Conservation (phyloP, 2,329 filamentous ascomycete species). For the Lachnellula willkommii region DNA sequence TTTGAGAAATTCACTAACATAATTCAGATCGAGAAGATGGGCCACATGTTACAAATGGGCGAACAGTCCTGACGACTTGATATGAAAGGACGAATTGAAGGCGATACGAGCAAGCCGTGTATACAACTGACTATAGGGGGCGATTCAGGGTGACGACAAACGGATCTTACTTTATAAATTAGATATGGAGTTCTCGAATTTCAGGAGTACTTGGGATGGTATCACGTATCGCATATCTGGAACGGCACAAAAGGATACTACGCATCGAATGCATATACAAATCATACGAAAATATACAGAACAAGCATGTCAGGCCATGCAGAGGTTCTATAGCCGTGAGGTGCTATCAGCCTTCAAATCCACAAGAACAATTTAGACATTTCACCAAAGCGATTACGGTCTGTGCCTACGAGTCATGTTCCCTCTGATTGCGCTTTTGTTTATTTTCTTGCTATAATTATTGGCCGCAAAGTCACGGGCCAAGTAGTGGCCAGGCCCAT, state of each 20-base stretch:
- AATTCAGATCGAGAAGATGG: constrained; percentile 76
- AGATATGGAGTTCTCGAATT: neutral
- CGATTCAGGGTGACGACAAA: too few relatives aligned
- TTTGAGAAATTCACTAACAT: constrained; percentile 1
- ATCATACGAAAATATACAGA: neutral
- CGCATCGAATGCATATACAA: neutral
- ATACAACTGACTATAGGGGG: neutral
- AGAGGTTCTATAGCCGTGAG: neutral
- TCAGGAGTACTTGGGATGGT: neutral
- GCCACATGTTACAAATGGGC: constrained; percentile 64
- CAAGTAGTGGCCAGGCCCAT: too few relatives aligned
- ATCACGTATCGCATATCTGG: neutral
- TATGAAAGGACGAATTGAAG: neutral
- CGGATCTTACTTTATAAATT: neutral
- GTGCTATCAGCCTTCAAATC: neutral
- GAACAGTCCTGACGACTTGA: constrained; percentile 15
- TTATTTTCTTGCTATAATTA: too few relatives aligned
- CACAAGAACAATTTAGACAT: neutral
- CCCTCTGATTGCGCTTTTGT: too few relatives aligned
- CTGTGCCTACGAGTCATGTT: too few relatives aligned
- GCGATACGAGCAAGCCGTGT: neutral
- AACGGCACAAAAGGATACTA: neutral
- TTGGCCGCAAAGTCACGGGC: too few relatives aligned
- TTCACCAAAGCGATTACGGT: too few relatives aligned
- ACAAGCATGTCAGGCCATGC: neutral